Evolutionary conservation across 371 early-diverging fungal species (phyloP).

Genomic region (Batkoa obscura): DNA sequence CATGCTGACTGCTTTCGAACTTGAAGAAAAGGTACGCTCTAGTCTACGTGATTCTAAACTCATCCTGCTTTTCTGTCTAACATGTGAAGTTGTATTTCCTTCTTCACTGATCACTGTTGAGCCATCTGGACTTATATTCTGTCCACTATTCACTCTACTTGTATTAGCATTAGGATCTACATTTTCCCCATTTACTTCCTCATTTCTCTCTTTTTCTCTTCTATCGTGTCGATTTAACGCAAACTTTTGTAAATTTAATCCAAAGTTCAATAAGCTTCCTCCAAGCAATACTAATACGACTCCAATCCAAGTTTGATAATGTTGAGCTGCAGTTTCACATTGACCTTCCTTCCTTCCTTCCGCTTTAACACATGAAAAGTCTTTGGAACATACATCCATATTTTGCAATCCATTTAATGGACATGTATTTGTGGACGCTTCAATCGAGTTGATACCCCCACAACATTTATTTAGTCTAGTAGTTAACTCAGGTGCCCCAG

Average conservation of each 20-base stretch:
- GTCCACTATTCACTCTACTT: too few species aligned
- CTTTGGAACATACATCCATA: constrained; percentile 20
- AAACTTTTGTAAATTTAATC: constrained; percentile 73
- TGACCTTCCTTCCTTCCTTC: neutral
- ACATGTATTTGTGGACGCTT: constrained; percentile 5
- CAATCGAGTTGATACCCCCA: constrained; percentile 19
- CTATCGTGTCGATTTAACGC: constrained; percentile 39
- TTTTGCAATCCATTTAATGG: constrained; percentile 19
- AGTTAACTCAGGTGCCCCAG: constrained; percentile 14
- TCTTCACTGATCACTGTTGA: too few species aligned
- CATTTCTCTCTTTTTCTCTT: constrained; percentile 7
- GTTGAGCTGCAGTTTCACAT: neutral
- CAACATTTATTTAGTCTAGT: constrained; percentile 19
- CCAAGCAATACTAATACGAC: constrained; percentile 48
- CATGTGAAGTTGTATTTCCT: too few species aligned
- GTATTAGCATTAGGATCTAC: too few species aligned
- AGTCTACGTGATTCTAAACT: too few species aligned
- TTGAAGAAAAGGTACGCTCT: neutral
- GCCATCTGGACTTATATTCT: too few species aligned
- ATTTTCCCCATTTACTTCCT: too few species aligned
- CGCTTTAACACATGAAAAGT: constrained; percentile 11
- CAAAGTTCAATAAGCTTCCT: constrained; percentile 52
- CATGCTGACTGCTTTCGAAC: constrained; percentile 6
- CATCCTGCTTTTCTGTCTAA: too few species aligned
- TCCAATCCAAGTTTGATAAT: constrained; percentile 37